phyloP scores from a whole-genome alignment of 1,284 basidiomycete genomes.

The Ustilago nuda region DNA sequence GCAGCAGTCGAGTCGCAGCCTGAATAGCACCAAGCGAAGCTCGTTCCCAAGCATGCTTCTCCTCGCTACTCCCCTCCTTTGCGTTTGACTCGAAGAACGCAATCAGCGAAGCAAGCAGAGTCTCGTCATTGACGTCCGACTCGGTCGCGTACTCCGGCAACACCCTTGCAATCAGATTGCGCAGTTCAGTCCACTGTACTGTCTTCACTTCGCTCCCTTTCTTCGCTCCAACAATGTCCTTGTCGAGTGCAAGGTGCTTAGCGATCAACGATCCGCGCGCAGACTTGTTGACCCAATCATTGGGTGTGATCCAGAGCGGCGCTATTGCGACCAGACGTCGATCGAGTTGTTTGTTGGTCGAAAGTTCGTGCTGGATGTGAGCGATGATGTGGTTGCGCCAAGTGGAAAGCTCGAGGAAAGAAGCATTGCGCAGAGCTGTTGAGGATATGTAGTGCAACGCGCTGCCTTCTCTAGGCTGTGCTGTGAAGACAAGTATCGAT shows the following conservation, averaged over 20 bases:
- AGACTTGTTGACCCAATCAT: slow-evolving; percentile 37
- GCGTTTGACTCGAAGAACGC: slow-evolving; percentile 3
- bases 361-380: slow-evolving; percentile 8
- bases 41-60: slow-evolving; percentile 14
- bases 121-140: slow-evolving; percentile 9
- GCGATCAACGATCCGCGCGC: slow-evolving; percentile 23
- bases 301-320: slow-evolving; percentile 23
- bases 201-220: neutral
- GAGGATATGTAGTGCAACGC: slow-evolving; percentile 24
- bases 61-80: neutral
- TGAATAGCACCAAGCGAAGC: slow-evolving; percentile 26
- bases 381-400: slow-evolving; percentile 43
- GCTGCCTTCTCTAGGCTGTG: slow-evolving; percentile 8
- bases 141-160: slow-evolving; percentile 25
- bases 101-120: slow-evolving; percentile 14
- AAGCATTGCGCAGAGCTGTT: slow-evolving; percentile 34
- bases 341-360: slow-evolving; percentile 5
- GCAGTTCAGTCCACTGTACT: slow-evolving; percentile 21
- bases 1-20: slow-evolving; percentile 15
- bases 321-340: slow-evolving; percentile 18
- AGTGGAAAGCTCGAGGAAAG: slow-evolving; percentile 52
- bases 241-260: slow-evolving; percentile 31
- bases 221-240: slow-evolving; percentile 14
- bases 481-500: slow-evolving; percentile 6
- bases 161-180: slow-evolving; percentile 23